Evolutionary conservation across 805 yeast species (phyloP).

Genomic region (Gaillardinia entomophila): DNA sequence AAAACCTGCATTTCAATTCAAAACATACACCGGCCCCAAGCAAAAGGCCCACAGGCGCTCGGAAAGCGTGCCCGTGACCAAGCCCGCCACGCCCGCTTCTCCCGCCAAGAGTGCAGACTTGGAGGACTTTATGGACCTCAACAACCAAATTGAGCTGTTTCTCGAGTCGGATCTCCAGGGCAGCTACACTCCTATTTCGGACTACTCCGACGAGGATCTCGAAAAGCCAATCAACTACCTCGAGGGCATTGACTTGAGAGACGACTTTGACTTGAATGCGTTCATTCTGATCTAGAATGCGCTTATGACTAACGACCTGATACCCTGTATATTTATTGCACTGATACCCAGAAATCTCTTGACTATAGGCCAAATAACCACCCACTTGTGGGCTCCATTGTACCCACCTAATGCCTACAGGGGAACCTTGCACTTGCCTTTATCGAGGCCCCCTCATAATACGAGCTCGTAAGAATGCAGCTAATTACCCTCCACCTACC

Average conservation of each 20-base stretch:
- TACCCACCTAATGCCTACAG: no score
- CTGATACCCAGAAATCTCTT: no score
- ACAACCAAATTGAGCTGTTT: constrained; percentile 12
- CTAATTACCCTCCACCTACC: no score
- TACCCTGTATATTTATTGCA: no score
- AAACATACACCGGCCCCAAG: constrained; percentile 23
- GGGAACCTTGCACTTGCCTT: no score
- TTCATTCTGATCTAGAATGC: constrained; percentile 9
- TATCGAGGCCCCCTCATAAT: no score
- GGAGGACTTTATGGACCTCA: constrained; percentile 24
- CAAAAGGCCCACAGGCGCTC: constrained; percentile 16
- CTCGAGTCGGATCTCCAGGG: neutral
- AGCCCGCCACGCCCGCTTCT: constrained; percentile 1
- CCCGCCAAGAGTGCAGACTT: constrained; percentile 8
- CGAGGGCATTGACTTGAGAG: constrained; percentile 8
- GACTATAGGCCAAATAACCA: no score
- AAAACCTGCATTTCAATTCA: constrained; percentile 20
- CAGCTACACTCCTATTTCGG: constrained; percentile 16
- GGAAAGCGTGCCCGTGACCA: constrained; percentile 13
- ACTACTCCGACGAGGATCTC: constrained; percentile 11
- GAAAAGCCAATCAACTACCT: constrained; percentile 4
- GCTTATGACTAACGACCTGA: neutral
- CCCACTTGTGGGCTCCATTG: no score
- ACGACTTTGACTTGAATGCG: constrained; percentile 24
- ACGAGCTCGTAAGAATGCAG: no score